phyloP scores from a whole-genome alignment of 148 eudicot species.

The Oxyria digyna region DNA sequence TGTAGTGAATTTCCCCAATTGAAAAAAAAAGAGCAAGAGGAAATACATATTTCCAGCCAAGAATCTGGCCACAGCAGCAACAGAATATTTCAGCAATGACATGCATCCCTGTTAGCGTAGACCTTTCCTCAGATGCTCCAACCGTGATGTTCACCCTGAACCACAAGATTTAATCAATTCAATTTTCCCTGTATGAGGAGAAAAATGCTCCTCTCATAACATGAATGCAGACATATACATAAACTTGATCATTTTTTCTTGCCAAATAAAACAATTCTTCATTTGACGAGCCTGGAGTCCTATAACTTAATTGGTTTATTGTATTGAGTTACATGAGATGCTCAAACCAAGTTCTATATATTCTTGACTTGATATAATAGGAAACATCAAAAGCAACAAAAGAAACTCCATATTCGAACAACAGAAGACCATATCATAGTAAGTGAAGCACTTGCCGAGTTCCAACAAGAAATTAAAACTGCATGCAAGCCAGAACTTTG shows the following conservation, averaged over 20 bases:
- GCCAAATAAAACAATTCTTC: neutral
- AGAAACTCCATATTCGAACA: neutral
- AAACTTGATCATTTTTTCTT: neutral
- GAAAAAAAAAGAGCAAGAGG: neutral
- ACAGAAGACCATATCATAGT: neutral
- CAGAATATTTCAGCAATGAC: conserved; percentile 25
- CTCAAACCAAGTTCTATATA: neutral
- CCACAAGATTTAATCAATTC: conserved; percentile 2
- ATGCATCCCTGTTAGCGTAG: conserved; percentile 21
- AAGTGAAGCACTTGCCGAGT: neutral
- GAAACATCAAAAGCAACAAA: neutral
- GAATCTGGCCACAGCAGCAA: conserved; percentile 28
- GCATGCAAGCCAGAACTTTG: neutral
- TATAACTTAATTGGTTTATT: neutral
- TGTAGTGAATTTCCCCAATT: too few species aligned
- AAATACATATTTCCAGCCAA: conserved; percentile 36
- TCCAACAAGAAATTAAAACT: neutral
- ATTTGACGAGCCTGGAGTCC: neutral
- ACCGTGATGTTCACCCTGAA: conserved; percentile 22
- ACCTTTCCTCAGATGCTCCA: conserved; percentile 22
- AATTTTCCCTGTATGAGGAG: neutral
- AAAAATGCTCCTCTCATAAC: neutral
- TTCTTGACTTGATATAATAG: neutral
- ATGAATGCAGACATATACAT: neutral
- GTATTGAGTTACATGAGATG: neutral